Conservation (phyloP, 208 protist species). For the Leishmania aethiopica region DNA sequence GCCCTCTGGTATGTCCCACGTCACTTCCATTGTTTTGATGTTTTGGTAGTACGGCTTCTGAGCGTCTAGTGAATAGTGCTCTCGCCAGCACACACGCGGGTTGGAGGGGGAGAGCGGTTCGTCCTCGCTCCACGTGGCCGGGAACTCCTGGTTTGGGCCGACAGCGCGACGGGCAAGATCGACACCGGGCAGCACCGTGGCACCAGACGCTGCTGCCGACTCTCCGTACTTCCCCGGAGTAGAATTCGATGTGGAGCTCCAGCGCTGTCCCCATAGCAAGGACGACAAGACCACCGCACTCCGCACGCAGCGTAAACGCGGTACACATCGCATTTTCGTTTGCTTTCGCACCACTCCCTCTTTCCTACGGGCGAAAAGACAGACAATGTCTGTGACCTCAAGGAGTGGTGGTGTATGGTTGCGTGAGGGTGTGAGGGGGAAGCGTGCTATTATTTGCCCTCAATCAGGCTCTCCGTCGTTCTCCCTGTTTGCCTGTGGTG, state of each 20-base stretch:
- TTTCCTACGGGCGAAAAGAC: neutral
- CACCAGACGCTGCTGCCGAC: neutral
- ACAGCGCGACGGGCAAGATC: conserved; percentile 52
- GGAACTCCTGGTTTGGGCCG: conserved; percentile 46
- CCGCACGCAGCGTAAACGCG: neutral
- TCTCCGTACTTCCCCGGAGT: neutral
- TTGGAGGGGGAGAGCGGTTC: conserved; percentile 48
- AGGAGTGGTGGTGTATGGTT: neutral
- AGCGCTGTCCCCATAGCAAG: conserved; percentile 6
- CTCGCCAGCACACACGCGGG: conserved; percentile 68
- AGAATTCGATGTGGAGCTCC: conserved; percentile 8
- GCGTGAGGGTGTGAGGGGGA: neutral
- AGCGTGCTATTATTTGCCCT: neutral
- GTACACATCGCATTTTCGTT: conserved; percentile 17
- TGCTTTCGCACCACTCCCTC: neutral
- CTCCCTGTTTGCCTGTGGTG: neutral
- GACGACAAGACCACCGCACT: conserved; percentile 3
- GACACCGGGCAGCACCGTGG: conserved; percentile 50
- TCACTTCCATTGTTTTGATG: conserved; percentile 58
- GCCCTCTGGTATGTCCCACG: conserved; percentile 69
- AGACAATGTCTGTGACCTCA: neutral
- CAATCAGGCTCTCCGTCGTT: neutral
- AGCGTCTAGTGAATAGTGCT: conserved; percentile 71
- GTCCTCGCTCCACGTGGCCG: conserved; percentile 52
- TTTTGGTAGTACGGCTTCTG: conserved; percentile 81